Percentiles rank a stretch among this genome's conserved stretches.
These are phyloP conservation scores for Setaria viridis DNA, from an alignment of 202 grass and related monocot genomes.

Conservation along the genomic window DNA sequence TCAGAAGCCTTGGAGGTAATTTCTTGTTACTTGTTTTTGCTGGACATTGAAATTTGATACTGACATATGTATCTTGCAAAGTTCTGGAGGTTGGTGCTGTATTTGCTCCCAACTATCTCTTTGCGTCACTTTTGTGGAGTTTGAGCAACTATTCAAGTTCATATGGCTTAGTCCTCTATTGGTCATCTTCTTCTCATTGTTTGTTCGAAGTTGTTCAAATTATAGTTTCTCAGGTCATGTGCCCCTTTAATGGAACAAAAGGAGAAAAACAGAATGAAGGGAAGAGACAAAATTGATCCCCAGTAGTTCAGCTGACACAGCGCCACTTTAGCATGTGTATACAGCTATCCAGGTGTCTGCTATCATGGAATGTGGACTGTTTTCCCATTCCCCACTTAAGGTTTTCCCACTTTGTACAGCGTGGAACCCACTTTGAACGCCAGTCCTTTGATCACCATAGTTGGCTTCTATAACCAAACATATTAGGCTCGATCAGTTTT, in stretches of 20 bases:
- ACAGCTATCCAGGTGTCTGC: not conserved
- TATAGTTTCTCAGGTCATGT: constrained; percentile 27
- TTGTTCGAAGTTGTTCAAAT: constrained; percentile 28
- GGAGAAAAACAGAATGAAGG: not conserved
- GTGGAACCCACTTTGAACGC: constrained; percentile 1
- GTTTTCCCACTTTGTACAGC: not conserved
- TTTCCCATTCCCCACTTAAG: not conserved
- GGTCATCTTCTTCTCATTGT: constrained; percentile 14
- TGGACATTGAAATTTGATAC: constrained; percentile 16
- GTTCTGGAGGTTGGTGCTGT: constrained; percentile 14
- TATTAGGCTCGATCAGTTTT: not conserved
- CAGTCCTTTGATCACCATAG: not conserved
- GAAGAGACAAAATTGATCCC: not conserved
- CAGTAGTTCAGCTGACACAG: not conserved
- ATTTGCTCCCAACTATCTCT: constrained; percentile 30
- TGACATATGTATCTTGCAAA: constrained; percentile 17
- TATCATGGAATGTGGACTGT: not conserved
- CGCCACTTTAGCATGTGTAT: not conserved
- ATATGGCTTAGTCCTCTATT: constrained; percentile 9
- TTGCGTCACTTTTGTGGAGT: constrained; percentile 19
- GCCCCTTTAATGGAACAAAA: constrained; percentile 15
- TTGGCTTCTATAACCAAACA: constrained; percentile 15
- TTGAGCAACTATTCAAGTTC: constrained; percentile 5
- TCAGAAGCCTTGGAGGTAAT: constrained; percentile 84
- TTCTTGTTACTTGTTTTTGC: constrained; percentile 26